Percentiles rank a stretch among this genome's conserved stretches.
These are phyloP conservation scores for Trichoderma breve DNA, from an alignment of 2,329 filamentous ascomycete genomes.

Conservation along the genomic window DNA sequence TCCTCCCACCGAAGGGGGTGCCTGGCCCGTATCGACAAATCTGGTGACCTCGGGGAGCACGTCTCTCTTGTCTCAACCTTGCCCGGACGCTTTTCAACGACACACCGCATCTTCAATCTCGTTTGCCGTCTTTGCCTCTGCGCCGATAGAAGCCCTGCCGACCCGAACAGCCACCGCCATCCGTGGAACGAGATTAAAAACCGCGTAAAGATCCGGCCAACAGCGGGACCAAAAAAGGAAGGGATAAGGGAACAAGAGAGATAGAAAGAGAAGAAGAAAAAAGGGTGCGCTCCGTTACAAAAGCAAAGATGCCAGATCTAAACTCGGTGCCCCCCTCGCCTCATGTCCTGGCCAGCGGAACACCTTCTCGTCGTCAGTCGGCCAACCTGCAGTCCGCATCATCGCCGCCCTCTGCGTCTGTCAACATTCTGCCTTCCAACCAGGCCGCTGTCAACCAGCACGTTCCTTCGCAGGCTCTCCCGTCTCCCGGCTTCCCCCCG, in stretches of 20 bases:
- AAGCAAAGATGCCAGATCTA: conserved; percentile 49
- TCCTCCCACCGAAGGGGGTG: conserved; percentile 1
- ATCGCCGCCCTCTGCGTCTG: conserved; percentile 41
- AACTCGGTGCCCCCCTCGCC: conserved; percentile 55
- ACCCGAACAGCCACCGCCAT: conserved; percentile 8
- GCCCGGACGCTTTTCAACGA: not conserved
- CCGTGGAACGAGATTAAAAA: conserved; percentile 9
- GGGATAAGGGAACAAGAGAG: not conserved
- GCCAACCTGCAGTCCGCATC: conserved; percentile 40
- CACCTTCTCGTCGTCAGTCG: conserved; percentile 44
- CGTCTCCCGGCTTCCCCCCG: conserved; percentile 26
- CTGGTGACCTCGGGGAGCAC: not conserved
- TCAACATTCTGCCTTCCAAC: conserved; percentile 59
- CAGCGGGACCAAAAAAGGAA: not conserved
- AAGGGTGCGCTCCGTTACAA: conserved; percentile 11
- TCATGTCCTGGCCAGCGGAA: conserved; percentile 42
- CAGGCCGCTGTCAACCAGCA: conserved; percentile 47
- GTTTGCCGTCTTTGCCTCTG: not conserved
- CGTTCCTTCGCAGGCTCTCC: conserved; percentile 34
- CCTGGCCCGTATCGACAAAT: conserved; percentile 3
- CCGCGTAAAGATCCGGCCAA: not conserved
- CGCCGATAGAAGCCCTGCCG: not conserved
- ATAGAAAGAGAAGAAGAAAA: not conserved
- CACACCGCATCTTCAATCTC: conserved; percentile 20
- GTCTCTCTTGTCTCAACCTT: conserved; percentile 8